Evolutionary conservation across 768 basidiomycete genomes (phyloP), one percentile per base, ranked within the genome.

Genomic region (Trichaptum fuscoviolaceum): DNA sequence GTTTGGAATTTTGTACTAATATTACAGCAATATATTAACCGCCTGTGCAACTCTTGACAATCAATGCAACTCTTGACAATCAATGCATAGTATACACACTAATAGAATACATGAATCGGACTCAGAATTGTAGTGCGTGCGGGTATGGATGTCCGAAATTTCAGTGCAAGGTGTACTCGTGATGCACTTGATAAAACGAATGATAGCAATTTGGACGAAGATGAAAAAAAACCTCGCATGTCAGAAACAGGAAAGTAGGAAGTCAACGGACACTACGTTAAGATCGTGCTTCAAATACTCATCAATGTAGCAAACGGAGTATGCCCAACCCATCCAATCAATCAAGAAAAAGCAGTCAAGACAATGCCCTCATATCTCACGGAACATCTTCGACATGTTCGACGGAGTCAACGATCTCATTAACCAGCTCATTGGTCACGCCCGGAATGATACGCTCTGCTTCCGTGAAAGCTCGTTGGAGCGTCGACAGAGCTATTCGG

Each of bases 361-460:
- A 62, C 36, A 30, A 63, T 12, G 10, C 42, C 15, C 12, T 2
- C 42, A 20, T 52, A 4, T 52, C 20, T 20, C 15, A 52, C 10
- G 42, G 42, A 3, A 20, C 87, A 27, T 93, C 93, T 69, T 93
- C 92, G 52, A 95, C 92, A 69, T 90, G 92, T 74, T 95, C 93
- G 20, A 95, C 93, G 17, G 92, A 93, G 75, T 95, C 93, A 25
- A 95, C 92, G 69, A 95, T 94, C 78, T 97, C 96, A 73, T 93
- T 92, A 64, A 97, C 92, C 62, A 98, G 83, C 67, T 96, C 96
- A 78, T 92, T 80, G 25, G 95, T 92, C 34, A 99, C 89, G 5
- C 97, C 97, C 8, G 97, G 97, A 70, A 99, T 97, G 65, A 94
- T 90, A 67, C 92, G 84, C 79, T 99, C 97, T 15, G 96, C 96